Evolutionary conservation across 2,329 filamentous ascomycete genomes (phyloP).

Genomic region (Colletotrichum sp.): DNA sequence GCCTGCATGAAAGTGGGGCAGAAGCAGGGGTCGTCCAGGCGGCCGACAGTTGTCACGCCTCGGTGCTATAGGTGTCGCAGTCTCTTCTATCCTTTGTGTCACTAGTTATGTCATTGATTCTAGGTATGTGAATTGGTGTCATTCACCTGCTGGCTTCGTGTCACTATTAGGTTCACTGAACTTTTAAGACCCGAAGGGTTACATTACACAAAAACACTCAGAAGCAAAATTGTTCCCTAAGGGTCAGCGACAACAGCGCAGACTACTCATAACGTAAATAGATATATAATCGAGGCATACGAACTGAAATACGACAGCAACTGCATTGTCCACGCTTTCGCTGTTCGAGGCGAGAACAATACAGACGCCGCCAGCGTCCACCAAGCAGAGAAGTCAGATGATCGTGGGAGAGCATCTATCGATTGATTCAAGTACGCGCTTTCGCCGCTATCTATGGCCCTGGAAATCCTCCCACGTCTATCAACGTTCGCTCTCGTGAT

Average conservation of each 20-base stretch:
- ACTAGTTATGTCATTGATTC: neutral
- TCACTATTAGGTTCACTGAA: neutral
- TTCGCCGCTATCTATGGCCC: neutral
- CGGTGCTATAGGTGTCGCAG: neutral
- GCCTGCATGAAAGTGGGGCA: neutral
- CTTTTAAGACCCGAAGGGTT: neutral
- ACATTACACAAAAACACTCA: neutral
- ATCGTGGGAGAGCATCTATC: neutral
- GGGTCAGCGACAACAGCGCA: neutral
- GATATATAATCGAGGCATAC: too few relatives aligned
- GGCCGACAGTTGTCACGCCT: neutral
- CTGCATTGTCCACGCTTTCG: neutral
- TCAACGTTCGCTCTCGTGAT: neutral
- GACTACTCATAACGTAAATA: neutral
- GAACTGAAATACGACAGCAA: neutral
- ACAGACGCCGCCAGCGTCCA: neutral
- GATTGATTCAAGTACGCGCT: neutral
- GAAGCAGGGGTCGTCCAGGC: neutral
- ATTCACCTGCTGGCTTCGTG: neutral
- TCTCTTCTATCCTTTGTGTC: neutral
- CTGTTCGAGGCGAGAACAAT: neutral
- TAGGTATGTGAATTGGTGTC: neutral
- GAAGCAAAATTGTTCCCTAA: neutral
- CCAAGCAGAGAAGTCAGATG: neutral
- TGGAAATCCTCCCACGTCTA: neutral